Evolutionary conservation across 768 basidiomycete genomes (phyloP), one percentile per base, ranked within the genome.

Genomic region (Hirschioporus abietinus): DNA sequence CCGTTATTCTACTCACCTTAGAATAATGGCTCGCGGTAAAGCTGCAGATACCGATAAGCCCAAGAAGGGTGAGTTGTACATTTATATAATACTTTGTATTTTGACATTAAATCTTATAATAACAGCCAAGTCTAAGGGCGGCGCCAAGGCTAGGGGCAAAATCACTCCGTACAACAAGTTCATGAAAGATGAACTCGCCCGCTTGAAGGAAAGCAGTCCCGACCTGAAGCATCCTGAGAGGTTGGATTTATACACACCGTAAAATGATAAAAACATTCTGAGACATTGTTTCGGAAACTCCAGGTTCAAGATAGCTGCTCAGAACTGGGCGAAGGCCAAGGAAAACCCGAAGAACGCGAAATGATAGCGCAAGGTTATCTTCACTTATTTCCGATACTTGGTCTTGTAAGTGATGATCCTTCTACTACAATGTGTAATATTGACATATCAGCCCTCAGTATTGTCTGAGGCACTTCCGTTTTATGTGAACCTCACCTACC

Each of bases 111-210:
- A 63, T 71, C 66, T 62, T 36, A 64, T 72, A 71, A 69, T 24
- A 64, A 59, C 70, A 85, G 82, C 78, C 74, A 87, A 85, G 74
- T 85, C 86, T 18, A 78, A 84, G 36, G 79, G 81, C 35, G 82
- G 84, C 23, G 78, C 69, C 20, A 80, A 76, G 78, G 73, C 84
- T 82, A 75, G 91, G 83, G 75, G 59, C 59, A 84, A 85, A 75
- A 79, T 91, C 61, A 87, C 87, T 36, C 83, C 85, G 17, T 93
- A 90, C 78, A 93, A 93, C 75, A 90, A 88, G 75, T 93, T 89
- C 75, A 80, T 92, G 89, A 86, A 91, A 82, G 79, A 83, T 24
- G 91, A 92, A 75, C 87, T 92, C 82, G 87, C 88, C 35, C 88
- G 89, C 66, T 81, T 93, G 75, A 92, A 90, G 81, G 88, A 89